phyloP scores from a whole-genome alignment of 2,329 filamentous ascomycete species.

The Paracoccidioides lutzii region DNA sequence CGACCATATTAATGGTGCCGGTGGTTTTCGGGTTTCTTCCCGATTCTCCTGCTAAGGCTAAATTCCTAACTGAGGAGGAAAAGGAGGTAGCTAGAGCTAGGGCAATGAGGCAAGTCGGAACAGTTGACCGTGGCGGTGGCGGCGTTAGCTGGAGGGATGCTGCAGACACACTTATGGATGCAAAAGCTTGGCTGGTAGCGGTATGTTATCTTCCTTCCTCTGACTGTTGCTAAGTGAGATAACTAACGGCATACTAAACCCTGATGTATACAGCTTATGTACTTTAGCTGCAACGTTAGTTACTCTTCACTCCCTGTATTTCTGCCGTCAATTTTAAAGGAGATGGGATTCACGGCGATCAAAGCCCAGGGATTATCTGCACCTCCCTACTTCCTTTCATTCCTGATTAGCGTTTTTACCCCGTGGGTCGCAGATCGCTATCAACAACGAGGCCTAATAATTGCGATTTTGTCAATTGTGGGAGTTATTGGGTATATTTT shows the following conservation, averaged over 20 bases:
- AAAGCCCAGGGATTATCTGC: slow-evolving; percentile 60
- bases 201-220: slow-evolving; percentile 16
- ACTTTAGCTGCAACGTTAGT: slow-evolving; percentile 51
- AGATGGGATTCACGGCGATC: slow-evolving; percentile 56
- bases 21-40: slow-evolving; percentile 44
- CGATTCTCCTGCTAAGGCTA: slow-evolving; percentile 40
- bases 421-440: slow-evolving; percentile 54
- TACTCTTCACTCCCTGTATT: slow-evolving; percentile 54
- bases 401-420: slow-evolving; percentile 47
- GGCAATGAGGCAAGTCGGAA: slow-evolving; percentile 41
- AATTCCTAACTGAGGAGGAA: slow-evolving; percentile 46
- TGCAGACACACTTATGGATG: slow-evolving; percentile 31
- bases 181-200: slow-evolving; percentile 37
- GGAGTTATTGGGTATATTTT: slow-evolving; percentile 53
- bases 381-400: slow-evolving; percentile 57
- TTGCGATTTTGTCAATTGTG: slow-evolving; percentile 43
- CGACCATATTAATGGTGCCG: slow-evolving; percentile 43
- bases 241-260: neutral
- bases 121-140: slow-evolving; percentile 27
- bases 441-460: slow-evolving; percentile 50
- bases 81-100: slow-evolving; percentile 44
- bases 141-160: slow-evolving; percentile 37
- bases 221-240: neutral
- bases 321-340: slow-evolving; percentile 47
- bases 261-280: slow-evolving; percentile 33